phyloP scores from a whole-genome alignment of 2,329 filamentous ascomycete genomes.

The Didymella arachidicola region DNA sequence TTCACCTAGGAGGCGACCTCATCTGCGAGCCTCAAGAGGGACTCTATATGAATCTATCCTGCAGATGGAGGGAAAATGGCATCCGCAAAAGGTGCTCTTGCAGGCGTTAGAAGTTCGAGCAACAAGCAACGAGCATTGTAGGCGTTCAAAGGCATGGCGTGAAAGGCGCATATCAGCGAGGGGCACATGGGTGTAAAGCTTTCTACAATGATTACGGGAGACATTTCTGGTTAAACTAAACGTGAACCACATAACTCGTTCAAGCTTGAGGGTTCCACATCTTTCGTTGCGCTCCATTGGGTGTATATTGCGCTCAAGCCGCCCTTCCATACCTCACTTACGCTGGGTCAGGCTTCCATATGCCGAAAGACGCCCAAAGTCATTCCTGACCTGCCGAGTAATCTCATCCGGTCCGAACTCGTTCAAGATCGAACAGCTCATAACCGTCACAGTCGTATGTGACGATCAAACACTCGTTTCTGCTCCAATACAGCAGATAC shows the following conservation, averaged over 20 bases:
- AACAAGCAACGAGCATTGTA: slow-evolving; percentile 18
- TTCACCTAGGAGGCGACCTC: slow-evolving; percentile 27
- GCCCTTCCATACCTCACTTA: too few species aligned
- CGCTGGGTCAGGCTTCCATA: not conserved
- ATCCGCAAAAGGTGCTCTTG: too few species aligned
- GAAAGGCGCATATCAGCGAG: slow-evolving; percentile 10
- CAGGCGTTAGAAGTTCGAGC: not conserved
- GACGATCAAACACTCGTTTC: not conserved
- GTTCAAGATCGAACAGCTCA: not conserved
- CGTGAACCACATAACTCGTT: not conserved
- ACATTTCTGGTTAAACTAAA: not conserved
- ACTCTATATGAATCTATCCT: not conserved
- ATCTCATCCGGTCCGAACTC: not conserved
- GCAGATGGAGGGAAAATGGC: too few species aligned
- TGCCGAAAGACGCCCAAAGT: not conserved
- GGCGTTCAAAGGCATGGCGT: slow-evolving; percentile 20
- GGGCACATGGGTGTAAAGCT: not conserved
- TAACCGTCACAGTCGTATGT: not conserved
- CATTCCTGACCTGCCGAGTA: not conserved
- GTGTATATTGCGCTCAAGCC: not conserved
- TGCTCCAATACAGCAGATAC: not conserved
- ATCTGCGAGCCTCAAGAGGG: not conserved
- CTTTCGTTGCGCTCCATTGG: not conserved
- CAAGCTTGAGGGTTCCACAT: not conserved
- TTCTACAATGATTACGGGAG: not conserved